Conservation (phyloP, 306 rosid genomes). For the Medicago truncatula region MtrunA17r5.0-ANR NC_053045.1:56729001-56729500, state of each 20-base stretch:
- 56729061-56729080: constrained; percentile 76
- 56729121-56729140: constrained; percentile 27
- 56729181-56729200: constrained; percentile 81
- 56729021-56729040: constrained; percentile 75
- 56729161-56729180: background rate
- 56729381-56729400: background rate
- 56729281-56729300: constrained; percentile 66
- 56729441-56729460: background rate
- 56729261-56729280: constrained; percentile 89
- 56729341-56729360: background rate
- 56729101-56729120: constrained; percentile 29
- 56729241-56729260: constrained; percentile 95
- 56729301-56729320: constrained; percentile 14
- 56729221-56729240: constrained; percentile 92
- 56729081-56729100: constrained; percentile 68
- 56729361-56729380: constrained; percentile 21
- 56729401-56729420: background rate
- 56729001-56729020: constrained; percentile 78
- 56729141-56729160: constrained; percentile 12
- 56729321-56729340: constrained; percentile 27
- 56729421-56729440: background rate
- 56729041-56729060: constrained; percentile 79
- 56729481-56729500: background rate
- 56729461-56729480: background rate
- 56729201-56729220: constrained; percentile 90